These are phyloP conservation scores for Cutaneotrichosporon cavernicola DNA, from an alignment of 1,284 basidiomycete genomes.

Conservation along the genomic window DNA sequence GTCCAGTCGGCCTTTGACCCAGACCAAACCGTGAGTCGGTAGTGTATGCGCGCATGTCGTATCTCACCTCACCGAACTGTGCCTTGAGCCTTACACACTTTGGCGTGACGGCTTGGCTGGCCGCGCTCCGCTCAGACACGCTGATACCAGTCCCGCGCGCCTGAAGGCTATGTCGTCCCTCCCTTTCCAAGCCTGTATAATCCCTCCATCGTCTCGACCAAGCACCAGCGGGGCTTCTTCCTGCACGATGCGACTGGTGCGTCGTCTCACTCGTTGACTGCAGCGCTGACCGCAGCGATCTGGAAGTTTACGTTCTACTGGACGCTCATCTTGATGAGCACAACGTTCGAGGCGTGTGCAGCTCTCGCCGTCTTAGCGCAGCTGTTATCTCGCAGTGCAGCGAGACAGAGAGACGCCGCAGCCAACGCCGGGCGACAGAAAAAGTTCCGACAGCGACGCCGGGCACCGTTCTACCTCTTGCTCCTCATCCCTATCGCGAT, in stretches of 20 bases:
- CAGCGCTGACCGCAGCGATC: constrained; percentile 59
- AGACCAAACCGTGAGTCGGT: constrained; percentile 8
- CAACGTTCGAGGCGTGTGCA: constrained; percentile 68
- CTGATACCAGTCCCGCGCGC: constrained; percentile 19
- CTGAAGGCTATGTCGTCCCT: constrained; percentile 45
- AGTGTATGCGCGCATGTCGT: background rate
- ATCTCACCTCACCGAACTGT: background rate
- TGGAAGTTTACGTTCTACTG: constrained; percentile 82
- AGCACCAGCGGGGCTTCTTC: constrained; percentile 42
- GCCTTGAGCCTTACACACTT: no score
- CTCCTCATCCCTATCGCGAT: constrained; percentile 38
- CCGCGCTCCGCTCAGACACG: background rate
- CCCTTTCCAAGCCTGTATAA: constrained; percentile 59
- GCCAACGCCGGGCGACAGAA: background rate
- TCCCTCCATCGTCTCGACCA: constrained; percentile 50
- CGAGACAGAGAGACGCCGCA: background rate
- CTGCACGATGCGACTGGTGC: constrained; percentile 53
- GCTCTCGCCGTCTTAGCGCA: constrained; percentile 67
- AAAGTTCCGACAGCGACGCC: constrained; percentile 23
- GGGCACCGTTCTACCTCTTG: constrained; percentile 44
- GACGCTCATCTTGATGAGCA: constrained; percentile 72
- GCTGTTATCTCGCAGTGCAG: constrained; percentile 55
- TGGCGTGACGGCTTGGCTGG: no score
- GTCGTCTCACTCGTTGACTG: constrained; percentile 14
- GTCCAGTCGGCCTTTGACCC: constrained; percentile 39